phyloP scores from a whole-genome alignment of 164 flowering plant species.

The Chimonanthus salicifolius region DNA sequence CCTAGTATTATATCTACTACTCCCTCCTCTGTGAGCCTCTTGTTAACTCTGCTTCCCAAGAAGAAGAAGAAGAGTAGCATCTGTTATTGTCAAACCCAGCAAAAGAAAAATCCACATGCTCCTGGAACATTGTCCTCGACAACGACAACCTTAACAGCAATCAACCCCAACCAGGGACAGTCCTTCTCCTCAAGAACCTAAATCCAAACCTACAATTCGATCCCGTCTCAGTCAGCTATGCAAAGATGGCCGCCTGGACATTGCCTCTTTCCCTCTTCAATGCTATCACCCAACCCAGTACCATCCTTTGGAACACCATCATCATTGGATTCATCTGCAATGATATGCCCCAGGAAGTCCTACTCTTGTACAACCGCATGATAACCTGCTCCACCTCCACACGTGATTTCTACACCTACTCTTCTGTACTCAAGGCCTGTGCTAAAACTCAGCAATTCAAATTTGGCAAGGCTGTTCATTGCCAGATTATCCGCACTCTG shows the following conservation, averaged over 20 bases:
- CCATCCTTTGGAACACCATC: constrained; percentile 83
- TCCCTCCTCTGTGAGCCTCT: not conserved
- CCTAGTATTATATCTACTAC: not conserved
- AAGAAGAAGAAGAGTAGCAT: not conserved
- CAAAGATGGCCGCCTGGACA: constrained; percentile 56
- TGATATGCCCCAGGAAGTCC: constrained; percentile 64
- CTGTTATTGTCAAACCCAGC: not conserved
- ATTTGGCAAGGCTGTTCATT: constrained; percentile 71
- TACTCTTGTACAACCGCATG: constrained; percentile 55
- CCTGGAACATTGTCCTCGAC: not conserved
- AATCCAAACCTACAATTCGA: constrained; percentile 35
- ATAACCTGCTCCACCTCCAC: constrained; percentile 18
- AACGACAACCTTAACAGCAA: not conserved
- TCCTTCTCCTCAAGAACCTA: not conserved
- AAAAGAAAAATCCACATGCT: not conserved
- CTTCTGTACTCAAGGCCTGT: constrained; percentile 82
- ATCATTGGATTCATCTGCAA: constrained; percentile 86
- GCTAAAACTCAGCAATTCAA: constrained; percentile 42
- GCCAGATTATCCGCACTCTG: constrained; percentile 54
- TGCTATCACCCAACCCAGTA: constrained; percentile 59
- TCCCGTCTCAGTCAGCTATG: constrained; percentile 71
- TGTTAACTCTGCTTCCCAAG: not conserved
- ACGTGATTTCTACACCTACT: constrained; percentile 73
- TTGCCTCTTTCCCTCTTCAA: constrained; percentile 79
- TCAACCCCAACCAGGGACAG: not conserved